Conservation (phyloP, 148 eudicot genomes). For the Gaultheria prostrata region DNA sequence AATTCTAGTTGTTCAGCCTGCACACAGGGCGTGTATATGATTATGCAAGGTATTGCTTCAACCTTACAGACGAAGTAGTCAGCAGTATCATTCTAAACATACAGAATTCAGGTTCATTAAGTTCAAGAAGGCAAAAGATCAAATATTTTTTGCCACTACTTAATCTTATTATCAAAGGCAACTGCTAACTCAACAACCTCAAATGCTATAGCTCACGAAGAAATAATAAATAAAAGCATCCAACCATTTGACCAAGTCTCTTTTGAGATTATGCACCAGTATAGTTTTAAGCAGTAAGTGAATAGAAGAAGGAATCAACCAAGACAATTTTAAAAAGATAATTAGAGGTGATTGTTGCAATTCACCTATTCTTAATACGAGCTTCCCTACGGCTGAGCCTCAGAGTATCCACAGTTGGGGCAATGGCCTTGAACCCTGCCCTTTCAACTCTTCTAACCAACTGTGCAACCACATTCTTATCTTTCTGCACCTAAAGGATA, state of each 20-base stretch:
- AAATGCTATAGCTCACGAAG: too few species aligned
- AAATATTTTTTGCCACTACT: background rate
- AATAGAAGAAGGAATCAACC: background rate
- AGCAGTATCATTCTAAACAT: background rate
- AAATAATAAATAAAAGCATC: too few species aligned
- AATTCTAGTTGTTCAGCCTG: conserved; percentile 92
- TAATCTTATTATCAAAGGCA: background rate
- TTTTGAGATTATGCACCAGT: too few species aligned
- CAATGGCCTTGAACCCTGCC: conserved; percentile 92
- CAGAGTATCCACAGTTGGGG: conserved; percentile 89
- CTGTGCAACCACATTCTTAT: conserved; percentile 65
- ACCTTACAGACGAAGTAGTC: background rate
- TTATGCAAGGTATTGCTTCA: background rate
- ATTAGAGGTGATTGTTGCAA: background rate
- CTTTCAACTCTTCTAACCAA: conserved; percentile 85
- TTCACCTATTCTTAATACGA: conserved; percentile 77
- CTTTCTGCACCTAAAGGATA: conserved; percentile 51
- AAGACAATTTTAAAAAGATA: background rate
- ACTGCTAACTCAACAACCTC: background rate
- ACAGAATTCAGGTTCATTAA: background rate
- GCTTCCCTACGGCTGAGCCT: conserved; percentile 88
- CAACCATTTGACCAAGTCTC: too few species aligned
- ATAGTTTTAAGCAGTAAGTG: background rate
- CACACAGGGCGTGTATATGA: conserved; percentile 20
- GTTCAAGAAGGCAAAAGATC: conserved; percentile 1